Percentiles rank a stretch among this genome's conserved stretches.
phyloP scores from a whole-genome alignment of 495 filamentous ascomycete species.

The Lophium mytilinum region DNA sequence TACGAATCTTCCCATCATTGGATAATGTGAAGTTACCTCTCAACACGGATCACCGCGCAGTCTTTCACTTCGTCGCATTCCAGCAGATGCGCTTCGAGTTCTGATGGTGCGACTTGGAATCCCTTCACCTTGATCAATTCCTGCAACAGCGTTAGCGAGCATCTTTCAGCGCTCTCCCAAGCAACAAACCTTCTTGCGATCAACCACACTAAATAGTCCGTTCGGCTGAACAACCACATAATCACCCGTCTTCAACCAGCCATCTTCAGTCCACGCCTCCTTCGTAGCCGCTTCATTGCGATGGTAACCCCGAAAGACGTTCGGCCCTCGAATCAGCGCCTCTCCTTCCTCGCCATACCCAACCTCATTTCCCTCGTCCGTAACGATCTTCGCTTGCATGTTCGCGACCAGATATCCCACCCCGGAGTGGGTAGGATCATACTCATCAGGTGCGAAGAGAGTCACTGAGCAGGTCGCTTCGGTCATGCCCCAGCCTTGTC shows the following conservation, averaged over 20 bases:
- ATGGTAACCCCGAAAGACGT: background rate
- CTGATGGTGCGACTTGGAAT: conserved; percentile 1
- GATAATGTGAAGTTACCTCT: background rate
- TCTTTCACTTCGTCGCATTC: background rate
- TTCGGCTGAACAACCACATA: background rate
- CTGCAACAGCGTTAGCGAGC: background rate
- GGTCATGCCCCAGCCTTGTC: background rate
- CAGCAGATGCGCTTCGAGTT: background rate
- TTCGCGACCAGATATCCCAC: background rate
- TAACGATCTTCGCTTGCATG: background rate
- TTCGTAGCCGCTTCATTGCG: background rate
- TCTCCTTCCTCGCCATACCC: background rate
- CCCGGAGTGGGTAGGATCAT: background rate
- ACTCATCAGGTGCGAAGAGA: background rate
- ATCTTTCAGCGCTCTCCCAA: background rate
- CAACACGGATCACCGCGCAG: background rate
- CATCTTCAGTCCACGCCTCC: background rate
- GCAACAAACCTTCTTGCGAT: background rate
- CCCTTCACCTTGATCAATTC: conserved; percentile 9
- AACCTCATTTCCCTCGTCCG: background rate
- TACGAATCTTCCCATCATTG: background rate
- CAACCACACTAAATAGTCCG: background rate
- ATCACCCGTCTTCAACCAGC: conserved; percentile 1
- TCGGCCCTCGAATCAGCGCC: background rate
- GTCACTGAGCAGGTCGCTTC: background rate